phyloP scores from a whole-genome alignment of 768 basidiomycete genomes.

The Tulasnella sp. region DNA sequence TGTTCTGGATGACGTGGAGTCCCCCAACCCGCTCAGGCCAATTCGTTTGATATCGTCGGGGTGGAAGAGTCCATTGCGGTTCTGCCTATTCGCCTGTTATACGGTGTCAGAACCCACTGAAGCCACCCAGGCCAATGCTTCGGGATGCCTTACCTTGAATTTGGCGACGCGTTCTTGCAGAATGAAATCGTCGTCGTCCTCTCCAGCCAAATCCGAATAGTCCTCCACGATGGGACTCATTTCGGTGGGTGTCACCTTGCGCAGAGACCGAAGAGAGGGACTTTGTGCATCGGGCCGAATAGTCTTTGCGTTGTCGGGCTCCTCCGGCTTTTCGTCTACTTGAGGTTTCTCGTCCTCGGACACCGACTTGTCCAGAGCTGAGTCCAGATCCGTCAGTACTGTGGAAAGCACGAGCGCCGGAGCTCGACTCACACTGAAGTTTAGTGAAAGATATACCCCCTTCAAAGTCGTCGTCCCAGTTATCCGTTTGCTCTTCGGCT shows the following conservation, averaged over 20 bases:
- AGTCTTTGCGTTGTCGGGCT: constrained; percentile 70
- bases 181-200: constrained; percentile 56
- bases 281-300: constrained; percentile 63
- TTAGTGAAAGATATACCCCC: constrained; percentile 85
- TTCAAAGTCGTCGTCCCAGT: constrained; percentile 98
- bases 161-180: constrained; percentile 73
- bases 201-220: constrained; percentile 79
- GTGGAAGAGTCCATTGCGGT: constrained; percentile 71
- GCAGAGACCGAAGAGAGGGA: constrained; percentile 32
- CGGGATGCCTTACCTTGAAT: constrained; percentile 51
- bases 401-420: not conserved
- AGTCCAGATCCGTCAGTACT: not conserved
- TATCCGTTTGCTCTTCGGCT: constrained; percentile 83
- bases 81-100: constrained; percentile 58
- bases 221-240: constrained; percentile 76
- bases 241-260: constrained; percentile 31
- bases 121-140: not conserved
- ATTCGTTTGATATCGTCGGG: constrained; percentile 82
- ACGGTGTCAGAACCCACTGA: not conserved
- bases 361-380: constrained; percentile 57
- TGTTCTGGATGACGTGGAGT: constrained; percentile 25
- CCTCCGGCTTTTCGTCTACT: constrained; percentile 47
- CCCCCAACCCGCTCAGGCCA: constrained; percentile 32
- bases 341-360: constrained; percentile 48
- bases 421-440: constrained; percentile 47